Base-by-base conservation (phyloP, 2,329 filamentous ascomycete species). In the Aspergillus sojae region DNA sequence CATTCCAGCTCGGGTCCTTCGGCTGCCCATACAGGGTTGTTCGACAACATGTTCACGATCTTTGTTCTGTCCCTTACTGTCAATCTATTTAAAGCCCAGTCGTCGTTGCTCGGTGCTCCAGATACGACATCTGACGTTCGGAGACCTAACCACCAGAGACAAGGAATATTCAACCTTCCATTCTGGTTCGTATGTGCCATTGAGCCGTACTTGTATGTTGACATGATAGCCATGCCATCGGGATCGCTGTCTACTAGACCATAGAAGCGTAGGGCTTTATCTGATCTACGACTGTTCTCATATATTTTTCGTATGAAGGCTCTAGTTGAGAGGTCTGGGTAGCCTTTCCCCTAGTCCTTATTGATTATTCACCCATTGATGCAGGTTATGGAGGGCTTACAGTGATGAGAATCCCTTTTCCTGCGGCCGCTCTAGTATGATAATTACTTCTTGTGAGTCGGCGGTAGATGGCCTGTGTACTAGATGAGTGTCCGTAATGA, bases 141-240 rank as follows among this genome's bases (percentile, higher is more conserved):
- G n/a, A 89, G 73, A n/a, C 88, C 88, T n/a, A 89, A 76, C 84
- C 86, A 88, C 65, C 78, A 75, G 10, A 89, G 74, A 21, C 75
- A 72, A 1, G 84, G 81, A 7, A 85, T 74, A 39, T 75, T 79
- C n/a, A 82, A 74, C 30, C 74, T 71, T 7, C 75, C 74, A 61
- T 82, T 83, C 67, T 89, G 85, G 65, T 87, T 84, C 6, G 82
- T 78, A 32, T 87, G 81, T 10, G 81, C 80, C 60, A 79, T 77
- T 1, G 88, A 89, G 28, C 88, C 86, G 69, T 88, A 81, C 68
- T 86, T 88, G 79, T 89, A 90, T 9, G 83, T 88, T 16, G 84
- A 86, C 72, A 88, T 78, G 57, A 90, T 89, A 12, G 82, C 82
- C 63, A 90, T 80, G 2, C 88, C 88, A 68, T 90, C 86, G 0